Base-by-base conservation (phyloP, 164 flowering plant species). In the Santalum album region DNA sequence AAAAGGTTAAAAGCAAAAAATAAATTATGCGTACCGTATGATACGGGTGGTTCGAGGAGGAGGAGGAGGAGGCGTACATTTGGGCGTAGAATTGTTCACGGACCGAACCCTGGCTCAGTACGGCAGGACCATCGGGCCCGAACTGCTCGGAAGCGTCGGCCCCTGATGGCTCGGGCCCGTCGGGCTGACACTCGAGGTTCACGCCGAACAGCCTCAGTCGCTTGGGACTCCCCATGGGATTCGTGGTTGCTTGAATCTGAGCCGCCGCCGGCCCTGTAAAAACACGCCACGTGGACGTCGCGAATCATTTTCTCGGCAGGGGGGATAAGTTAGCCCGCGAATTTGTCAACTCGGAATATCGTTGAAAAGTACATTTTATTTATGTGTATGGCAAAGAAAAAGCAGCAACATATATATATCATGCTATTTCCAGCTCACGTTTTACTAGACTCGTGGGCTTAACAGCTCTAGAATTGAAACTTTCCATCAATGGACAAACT, bases 131-230 rank as follows among this genome's bases (percentile, higher is more conserved):
- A 19, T 68, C 72, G 0, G 74, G 66, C 12, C 61, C 61, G 14
- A 66, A 46, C 43, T 80, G 64, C 51, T 68, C 76, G 19, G 72
- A 46, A 35, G 60, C 68, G 20, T 64, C 74, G 15, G 55, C n/a
- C n/a, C 61, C 61, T 12, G 67, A 46, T 46, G 81, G 64, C 51
- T 68, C 76, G 19, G 72, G 42, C 40, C 62, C 68, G 20, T 64
- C 74, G 15, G 55, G 53, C 18, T 80, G 82, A 66, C 83, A 86
- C 63, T 90, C 98, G 60, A 90, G 48, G 69, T 90, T 85, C 63
- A 90, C 98, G 35, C 98, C 98, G 40, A 90, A 90, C 43, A 90
- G 66, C 68, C 98, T 71, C 60, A 86, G 9, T 15, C 25, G 61
- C 39, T 71, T 85, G 9, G 81, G 65, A 52, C 71, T 78, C 52